Evolutionary conservation across 306 rosid genomes (phyloP).

Genomic region (Trifolium subterraneum): DNA sequence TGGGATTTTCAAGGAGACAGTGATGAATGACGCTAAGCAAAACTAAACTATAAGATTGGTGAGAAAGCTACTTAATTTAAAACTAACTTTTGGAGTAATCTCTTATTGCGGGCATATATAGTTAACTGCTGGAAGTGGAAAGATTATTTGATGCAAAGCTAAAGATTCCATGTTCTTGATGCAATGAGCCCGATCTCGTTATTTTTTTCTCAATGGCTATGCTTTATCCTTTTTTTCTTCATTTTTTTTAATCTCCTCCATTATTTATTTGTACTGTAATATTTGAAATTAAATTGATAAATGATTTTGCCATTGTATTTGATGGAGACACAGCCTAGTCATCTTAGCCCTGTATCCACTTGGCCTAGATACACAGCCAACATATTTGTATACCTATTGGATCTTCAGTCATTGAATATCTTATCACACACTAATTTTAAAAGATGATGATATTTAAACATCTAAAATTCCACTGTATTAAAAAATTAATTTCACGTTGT

Average conservation of each 20-base stretch:
- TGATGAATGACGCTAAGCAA: slow-evolving; percentile 45
- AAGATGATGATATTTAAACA: too few species aligned
- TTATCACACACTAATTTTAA: too few species aligned
- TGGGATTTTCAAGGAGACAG: slow-evolving; percentile 83
- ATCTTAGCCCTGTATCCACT: neutral
- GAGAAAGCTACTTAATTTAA: slow-evolving; percentile 48
- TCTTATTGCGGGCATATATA: slow-evolving; percentile 45
- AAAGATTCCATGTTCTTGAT: slow-evolving; percentile 46
- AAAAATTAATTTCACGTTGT: too few species aligned
- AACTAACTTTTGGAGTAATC: slow-evolving; percentile 49
- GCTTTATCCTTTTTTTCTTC: slow-evolving; percentile 14
- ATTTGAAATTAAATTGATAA: slow-evolving; percentile 9
- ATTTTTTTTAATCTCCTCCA: slow-evolving; percentile 11
- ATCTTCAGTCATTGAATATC: too few species aligned
- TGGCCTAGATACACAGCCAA: neutral
- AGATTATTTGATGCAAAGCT: slow-evolving; percentile 42
- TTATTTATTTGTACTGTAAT: slow-evolving; percentile 3
- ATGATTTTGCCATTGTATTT: slow-evolving; percentile 30
- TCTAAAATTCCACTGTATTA: too few species aligned
- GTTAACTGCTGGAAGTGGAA: slow-evolving; percentile 45
- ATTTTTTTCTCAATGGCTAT: neutral
- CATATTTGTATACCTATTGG: too few species aligned
- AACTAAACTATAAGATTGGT: slow-evolving; percentile 37
- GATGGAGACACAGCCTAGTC: slow-evolving; percentile 22
- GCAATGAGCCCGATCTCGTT: slow-evolving; percentile 26